A percentile compares a stretch with the other conserved stretches of the same genome.
Evolutionary conservation across 1,139 yeast species (phyloP).

Genomic region (Citeromyces hawaiiensis): DNA sequence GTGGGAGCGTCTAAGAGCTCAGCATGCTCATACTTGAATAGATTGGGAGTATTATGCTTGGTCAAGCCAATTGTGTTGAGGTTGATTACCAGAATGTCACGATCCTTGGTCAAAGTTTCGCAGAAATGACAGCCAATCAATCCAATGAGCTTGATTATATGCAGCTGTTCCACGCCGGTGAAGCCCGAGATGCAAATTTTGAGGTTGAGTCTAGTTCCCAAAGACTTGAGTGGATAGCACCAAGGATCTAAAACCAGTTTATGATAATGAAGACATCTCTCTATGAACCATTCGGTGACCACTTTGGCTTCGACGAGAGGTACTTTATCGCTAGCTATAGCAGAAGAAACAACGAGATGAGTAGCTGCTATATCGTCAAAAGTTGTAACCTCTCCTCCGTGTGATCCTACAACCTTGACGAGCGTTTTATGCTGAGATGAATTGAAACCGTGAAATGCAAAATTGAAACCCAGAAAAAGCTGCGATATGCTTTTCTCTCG

Average conservation of each 20-base stretch:
- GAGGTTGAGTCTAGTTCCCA: slow-evolving; percentile 18
- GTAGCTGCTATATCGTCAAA: slow-evolving; percentile 22
- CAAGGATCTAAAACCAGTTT: slow-evolving; percentile 49
- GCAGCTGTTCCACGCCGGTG: slow-evolving; percentile 70
- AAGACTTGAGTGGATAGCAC: slow-evolving; percentile 46
- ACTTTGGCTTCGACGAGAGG: slow-evolving; percentile 11
- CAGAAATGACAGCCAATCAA: slow-evolving; percentile 36
- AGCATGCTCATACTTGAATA: slow-evolving; percentile 22
- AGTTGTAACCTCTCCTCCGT: slow-evolving; percentile 24
- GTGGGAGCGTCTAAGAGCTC: slow-evolving; percentile 10
- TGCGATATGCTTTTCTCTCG: slow-evolving; percentile 2
- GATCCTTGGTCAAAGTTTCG: slow-evolving; percentile 35
- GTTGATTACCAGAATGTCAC: slow-evolving; percentile 56
- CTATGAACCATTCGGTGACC: slow-evolving; percentile 80
- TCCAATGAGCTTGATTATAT: slow-evolving; percentile 48
- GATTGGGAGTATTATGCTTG: slow-evolving; percentile 26
- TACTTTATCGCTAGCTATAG: slow-evolving; percentile 11
- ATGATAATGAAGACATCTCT: slow-evolving; percentile 57
- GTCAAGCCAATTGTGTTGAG: slow-evolving; percentile 30
- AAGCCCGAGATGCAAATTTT: slow-evolving; percentile 68
- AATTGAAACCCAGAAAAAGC: slow-evolving; percentile 23
- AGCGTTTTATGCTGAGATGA: slow-evolving; percentile 21
- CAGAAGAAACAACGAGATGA: background rate
- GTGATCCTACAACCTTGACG: slow-evolving; percentile 22
- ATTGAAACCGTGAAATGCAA: slow-evolving; percentile 26